These are phyloP conservation scores for Dioszegia crocea DNA, from an alignment of 768 basidiomycete genomes.

Conservation along the genomic window DNA sequence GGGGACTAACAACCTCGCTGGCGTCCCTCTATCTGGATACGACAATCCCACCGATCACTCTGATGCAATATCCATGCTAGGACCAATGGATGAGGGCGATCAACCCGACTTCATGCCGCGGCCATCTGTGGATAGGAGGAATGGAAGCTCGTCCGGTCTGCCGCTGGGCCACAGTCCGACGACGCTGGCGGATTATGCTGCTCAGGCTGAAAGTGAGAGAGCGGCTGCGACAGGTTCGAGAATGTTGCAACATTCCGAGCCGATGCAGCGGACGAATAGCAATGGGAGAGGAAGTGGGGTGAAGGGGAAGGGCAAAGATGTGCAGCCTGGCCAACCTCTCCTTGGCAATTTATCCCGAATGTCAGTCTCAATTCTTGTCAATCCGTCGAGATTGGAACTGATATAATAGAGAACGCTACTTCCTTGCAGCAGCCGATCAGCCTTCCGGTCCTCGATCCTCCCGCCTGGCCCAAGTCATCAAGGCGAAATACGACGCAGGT, in stretches of 20 bases:
- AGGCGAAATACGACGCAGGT: slow-evolving; percentile 95
- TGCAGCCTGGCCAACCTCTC: background rate
- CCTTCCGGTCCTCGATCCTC: slow-evolving; percentile 85
- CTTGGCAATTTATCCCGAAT: slow-evolving; percentile 4
- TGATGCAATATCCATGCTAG: slow-evolving; percentile 1
- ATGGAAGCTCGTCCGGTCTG: background rate
- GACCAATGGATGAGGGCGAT: background rate
- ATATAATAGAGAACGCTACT: slow-evolving; percentile 67
- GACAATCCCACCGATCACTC: background rate
- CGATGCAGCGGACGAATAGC: slow-evolving; percentile 1
- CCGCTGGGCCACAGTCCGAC: background rate
- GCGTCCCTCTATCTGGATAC: slow-evolving; percentile 3
- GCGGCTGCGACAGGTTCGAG: background rate
- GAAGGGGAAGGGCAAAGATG: slow-evolving; percentile 33
- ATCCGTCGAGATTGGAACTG: slow-evolving; percentile 9
- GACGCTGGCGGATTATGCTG: background rate
- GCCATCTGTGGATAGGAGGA: background rate
- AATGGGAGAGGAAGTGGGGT: background rate
- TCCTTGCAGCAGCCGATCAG: slow-evolving; percentile 91
- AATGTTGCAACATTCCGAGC: background rate
- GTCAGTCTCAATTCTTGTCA: background rate
- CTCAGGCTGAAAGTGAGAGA: background rate
- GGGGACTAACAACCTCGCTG: slow-evolving; percentile 9
- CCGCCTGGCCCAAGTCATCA: slow-evolving; percentile 81
- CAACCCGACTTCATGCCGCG: background rate